A percentile compares a stretch with the other conserved stretches of the same genome.
Evolutionary conservation across 129 eudicot species (phyloP).

Genomic region (Dittrichia graveolens): DNA sequence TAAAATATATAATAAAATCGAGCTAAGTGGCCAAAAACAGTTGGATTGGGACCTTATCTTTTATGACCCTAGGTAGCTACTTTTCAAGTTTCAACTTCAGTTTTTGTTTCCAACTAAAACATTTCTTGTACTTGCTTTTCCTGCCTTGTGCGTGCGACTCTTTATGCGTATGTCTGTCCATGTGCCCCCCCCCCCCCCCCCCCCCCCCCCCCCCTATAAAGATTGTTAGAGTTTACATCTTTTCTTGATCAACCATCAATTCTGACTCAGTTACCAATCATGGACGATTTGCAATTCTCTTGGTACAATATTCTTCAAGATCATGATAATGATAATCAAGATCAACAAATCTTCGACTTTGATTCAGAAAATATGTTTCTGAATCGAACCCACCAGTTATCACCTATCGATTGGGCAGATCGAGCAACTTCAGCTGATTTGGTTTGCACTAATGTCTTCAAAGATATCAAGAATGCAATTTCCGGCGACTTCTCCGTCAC

Average conservation of each 20-base stretch:
- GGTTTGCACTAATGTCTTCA: slow-evolving; percentile 21
- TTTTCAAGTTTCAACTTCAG: slow-evolving; percentile 34
- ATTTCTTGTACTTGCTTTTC: slow-evolving; percentile 33
- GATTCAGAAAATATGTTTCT: slow-evolving; percentile 35
- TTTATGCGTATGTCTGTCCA: slow-evolving; percentile 28
- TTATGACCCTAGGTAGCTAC: slow-evolving; percentile 29
- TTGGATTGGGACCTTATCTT: slow-evolving; percentile 43
- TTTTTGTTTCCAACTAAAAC: slow-evolving; percentile 38
- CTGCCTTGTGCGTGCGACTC: slow-evolving; percentile 34
- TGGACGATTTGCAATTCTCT: slow-evolving; percentile 34
- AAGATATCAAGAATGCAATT: slow-evolving; percentile 14
- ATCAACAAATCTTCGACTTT: slow-evolving; percentile 25
- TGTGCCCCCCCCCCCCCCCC: slow-evolving; percentile 28
- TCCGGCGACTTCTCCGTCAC: not conserved
- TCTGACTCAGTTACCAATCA: not conserved
- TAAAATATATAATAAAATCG: not conserved
- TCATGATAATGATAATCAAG: slow-evolving; percentile 17
- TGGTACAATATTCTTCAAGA: slow-evolving; percentile 26
- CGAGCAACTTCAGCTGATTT: slow-evolving; percentile 27
- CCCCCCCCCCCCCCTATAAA: not conserved
- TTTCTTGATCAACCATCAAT: not conserved
- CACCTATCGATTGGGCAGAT: slow-evolving; percentile 33
- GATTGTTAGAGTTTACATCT: slow-evolving; percentile 24
- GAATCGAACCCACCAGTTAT: slow-evolving; percentile 28
- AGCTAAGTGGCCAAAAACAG: slow-evolving; percentile 18